phyloP scores from a whole-genome alignment of 2,329 filamentous ascomycete species.

The Hortaea sp. region DNA sequence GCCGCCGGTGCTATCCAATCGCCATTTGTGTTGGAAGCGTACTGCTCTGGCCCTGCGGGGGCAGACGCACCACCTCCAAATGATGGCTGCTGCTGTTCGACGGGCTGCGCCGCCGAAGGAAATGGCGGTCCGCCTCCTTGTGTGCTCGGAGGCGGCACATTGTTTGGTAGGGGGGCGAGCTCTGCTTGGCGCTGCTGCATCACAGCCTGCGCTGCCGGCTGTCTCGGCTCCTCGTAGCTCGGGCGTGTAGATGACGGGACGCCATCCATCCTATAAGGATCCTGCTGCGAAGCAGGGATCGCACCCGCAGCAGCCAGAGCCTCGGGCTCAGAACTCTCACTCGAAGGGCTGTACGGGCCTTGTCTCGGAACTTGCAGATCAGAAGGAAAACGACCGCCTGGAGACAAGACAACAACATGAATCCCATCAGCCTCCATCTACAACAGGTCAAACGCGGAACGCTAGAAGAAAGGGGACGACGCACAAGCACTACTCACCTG shows the following conservation, averaged over 20 bases:
- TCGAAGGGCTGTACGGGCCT: constrained; percentile 52
- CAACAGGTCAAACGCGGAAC: constrained; percentile 8
- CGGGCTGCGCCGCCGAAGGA: constrained; percentile 10
- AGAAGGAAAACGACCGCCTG: constrained; percentile 73
- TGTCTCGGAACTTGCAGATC: constrained; percentile 77
- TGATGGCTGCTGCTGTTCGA: constrained; percentile 13
- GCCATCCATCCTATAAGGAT: constrained; percentile 22
- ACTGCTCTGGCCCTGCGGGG: constrained; percentile 8
- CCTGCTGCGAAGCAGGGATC: constrained; percentile 24
- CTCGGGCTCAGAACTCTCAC: constrained; percentile 59
- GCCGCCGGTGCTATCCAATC: constrained; percentile 47
- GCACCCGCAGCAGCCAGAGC: constrained; percentile 38
- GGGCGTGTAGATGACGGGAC: constrained; percentile 10
- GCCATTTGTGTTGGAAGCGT: constrained; percentile 31
- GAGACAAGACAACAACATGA: not conserved
- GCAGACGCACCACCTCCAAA: constrained; percentile 18
- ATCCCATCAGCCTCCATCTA: constrained; percentile 2
- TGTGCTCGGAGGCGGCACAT: constrained; percentile 2
- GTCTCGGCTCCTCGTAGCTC: not conserved
- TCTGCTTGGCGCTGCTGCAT: not conserved
- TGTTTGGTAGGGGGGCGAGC: not conserved
- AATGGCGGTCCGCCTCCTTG: constrained; percentile 16
- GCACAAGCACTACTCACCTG: constrained; percentile 53
- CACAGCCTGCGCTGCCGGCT: constrained; percentile 1
- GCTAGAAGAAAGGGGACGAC: constrained; percentile 19